Percentiles rank a stretch among this genome's conserved stretches.
These are phyloP conservation scores for Pyrenula aspistea DNA, from an alignment of 495 filamentous ascomycete species.

Conservation along the genomic window DNA sequence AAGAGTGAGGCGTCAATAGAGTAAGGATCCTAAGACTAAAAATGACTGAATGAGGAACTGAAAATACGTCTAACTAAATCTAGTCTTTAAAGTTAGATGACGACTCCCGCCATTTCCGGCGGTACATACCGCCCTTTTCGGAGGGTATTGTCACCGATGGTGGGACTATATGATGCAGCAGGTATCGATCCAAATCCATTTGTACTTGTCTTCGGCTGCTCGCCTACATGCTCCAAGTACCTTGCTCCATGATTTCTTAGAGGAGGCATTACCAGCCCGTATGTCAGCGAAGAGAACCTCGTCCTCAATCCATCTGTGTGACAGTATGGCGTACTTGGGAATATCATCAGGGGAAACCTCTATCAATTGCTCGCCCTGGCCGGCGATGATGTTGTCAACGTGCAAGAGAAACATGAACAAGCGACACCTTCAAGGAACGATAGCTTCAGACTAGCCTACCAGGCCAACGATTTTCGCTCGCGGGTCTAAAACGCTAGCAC, in stretches of 20 bases:
- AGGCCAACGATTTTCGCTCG: too few species aligned
- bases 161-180: background rate
- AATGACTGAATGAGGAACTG: too few species aligned
- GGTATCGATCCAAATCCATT: background rate
- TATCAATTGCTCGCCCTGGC: too few species aligned
- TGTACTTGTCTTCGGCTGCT: background rate
- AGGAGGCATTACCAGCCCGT: background rate
- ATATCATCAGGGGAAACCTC: too few species aligned
- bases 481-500: too few species aligned
- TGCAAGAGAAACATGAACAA: too few species aligned
- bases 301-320: conserved; percentile 19
- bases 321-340: conserved; percentile 28
- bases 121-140: background rate
- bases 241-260: background rate
- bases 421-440: too few species aligned
- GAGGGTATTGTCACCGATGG: background rate
- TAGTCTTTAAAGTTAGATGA: background rate
- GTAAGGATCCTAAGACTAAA: too few species aligned
- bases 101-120: background rate
- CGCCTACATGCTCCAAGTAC: background rate
- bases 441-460: too few species aligned
- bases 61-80: too few species aligned
- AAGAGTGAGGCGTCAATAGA: too few species aligned
- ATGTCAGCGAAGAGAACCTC: conserved; percentile 15
- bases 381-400: too few species aligned